Evolutionary conservation across 169 alveolate genomes (phyloP), one percentile per base, ranked within the genome.

Genomic region (Plasmodium relictum): DNA sequence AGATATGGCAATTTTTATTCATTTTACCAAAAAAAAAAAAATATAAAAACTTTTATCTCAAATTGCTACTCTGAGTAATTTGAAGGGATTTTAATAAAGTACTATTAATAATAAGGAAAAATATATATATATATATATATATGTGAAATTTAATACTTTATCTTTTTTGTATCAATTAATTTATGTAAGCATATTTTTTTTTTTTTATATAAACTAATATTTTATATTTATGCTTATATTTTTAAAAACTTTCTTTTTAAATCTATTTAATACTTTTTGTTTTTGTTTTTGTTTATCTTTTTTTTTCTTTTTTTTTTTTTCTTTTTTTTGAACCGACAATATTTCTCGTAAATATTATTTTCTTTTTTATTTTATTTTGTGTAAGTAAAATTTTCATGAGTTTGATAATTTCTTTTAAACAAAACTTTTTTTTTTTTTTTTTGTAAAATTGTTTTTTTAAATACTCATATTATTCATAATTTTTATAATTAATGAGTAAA

Each of bases 381-480:
- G 16, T 24, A 61, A 61, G 41, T 42, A 61, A 61, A 61, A 18
- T 18, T 61, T 61, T 61, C 18, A 61, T 16, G 70, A 61, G 70
- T 61, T 61, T 61, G 70, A 24, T 61, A 61, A 61, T 24, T 18
- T 24, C 14, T 61, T 61, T 61, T 61, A 61, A 61, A 61, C 10
- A 24, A 24, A 24, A 22, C 2, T 61, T 61, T 61, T 31, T 20
- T 10, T 58, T 16, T 31, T 58, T 58, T 50, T 52, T n/a, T 52
- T 52, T 54, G 14, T 54, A 6, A 7, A 54, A 18, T 54, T 54
- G 63, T 54, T 31, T 31, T 31, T 31, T 31, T 65, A 31, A 39
- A 31, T 14, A 37, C 54, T 6, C 31, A 50, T 24, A 65, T 26
- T 26, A 54, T 39, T 24, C 54, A 65, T 31, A 65, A 39, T 65